A percentile compares a stretch with the other conserved stretches of the same genome.
Conservation (phyloP, 1,284 basidiomycete genomes). For the Heterobasidion occidentale region DNA sequence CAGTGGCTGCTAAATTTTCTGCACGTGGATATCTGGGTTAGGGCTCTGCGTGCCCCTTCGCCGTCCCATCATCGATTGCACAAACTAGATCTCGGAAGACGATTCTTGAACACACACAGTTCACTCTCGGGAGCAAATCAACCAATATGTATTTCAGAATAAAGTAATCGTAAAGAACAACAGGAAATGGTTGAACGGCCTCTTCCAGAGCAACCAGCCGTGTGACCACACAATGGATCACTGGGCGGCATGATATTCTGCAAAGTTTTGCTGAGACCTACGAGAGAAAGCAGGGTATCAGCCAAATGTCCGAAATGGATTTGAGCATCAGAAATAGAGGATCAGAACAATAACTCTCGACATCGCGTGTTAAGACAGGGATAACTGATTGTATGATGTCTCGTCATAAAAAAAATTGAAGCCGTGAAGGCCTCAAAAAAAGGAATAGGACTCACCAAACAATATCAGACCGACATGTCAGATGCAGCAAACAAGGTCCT, state of each 20-base stretch:
- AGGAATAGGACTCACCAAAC: background rate
- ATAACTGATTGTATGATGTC: constrained; percentile 12
- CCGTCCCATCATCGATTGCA: background rate
- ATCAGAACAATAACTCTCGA: constrained; percentile 9
- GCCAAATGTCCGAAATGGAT: too few relatives aligned
- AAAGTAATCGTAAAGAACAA: too few relatives aligned
- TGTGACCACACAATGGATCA: too few relatives aligned
- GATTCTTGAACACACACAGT: background rate
- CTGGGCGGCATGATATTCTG: too few relatives aligned
- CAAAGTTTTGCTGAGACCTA: too few relatives aligned
- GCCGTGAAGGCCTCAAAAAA: background rate
- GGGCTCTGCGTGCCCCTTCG: constrained; percentile 5
- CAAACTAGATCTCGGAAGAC: background rate
- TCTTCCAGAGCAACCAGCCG: too few relatives aligned
- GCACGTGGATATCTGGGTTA: constrained; percentile 3
- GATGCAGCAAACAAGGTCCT: too few relatives aligned
- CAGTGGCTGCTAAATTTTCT: constrained; percentile 1
- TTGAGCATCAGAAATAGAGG: background rate
- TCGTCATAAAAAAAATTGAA: constrained; percentile 7
- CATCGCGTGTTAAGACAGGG: constrained; percentile 13
- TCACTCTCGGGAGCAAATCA: background rate
- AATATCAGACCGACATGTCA: background rate
- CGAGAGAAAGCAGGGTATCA: too few relatives aligned
- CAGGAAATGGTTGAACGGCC: too few relatives aligned
- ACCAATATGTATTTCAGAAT: background rate